These are phyloP conservation scores for Cryptococcus amylolentus DNA, from an alignment of 1,284 basidiomycete genomes.

Conservation along the genomic window DNA sequence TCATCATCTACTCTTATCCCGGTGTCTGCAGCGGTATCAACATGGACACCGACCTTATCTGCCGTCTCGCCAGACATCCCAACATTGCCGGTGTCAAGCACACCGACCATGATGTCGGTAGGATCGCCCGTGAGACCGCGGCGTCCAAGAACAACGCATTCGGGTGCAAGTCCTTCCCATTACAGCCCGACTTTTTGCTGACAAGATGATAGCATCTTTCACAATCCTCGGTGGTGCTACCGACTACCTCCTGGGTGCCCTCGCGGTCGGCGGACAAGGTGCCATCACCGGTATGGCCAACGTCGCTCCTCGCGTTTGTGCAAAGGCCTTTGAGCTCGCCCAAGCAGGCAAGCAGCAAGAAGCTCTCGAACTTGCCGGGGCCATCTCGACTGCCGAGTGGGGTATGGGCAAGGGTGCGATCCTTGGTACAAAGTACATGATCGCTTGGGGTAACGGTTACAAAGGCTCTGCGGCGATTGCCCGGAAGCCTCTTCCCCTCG, in stretches of 20 bases:
- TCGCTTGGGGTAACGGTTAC: conserved; percentile 17
- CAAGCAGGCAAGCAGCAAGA: conserved; percentile 22
- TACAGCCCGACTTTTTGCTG: neutral
- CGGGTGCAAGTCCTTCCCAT: conserved; percentile 9
- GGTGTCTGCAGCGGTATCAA: conserved; percentile 36
- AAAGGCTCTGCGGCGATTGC: conserved; percentile 14
- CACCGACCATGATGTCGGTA: conserved; percentile 44
- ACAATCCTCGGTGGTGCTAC: conserved; percentile 43
- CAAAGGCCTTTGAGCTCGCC: conserved; percentile 33
- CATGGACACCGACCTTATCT: conserved; percentile 34
- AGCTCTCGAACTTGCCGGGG: conserved; percentile 27
- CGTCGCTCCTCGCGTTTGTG: conserved; percentile 31
- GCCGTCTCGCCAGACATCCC: conserved; percentile 29
- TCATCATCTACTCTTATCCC: conserved; percentile 41
- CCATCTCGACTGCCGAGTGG: conserved; percentile 35
- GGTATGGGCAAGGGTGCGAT: conserved; percentile 34
- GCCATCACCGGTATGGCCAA: conserved; percentile 47
- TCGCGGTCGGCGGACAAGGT: conserved; percentile 34
- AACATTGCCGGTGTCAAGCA: conserved; percentile 42
- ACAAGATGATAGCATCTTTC: conserved; percentile 24
- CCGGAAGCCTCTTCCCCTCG: conserved; percentile 22
- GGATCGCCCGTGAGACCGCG: conserved; percentile 31
- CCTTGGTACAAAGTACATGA: conserved; percentile 36
- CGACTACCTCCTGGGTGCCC: conserved; percentile 36
- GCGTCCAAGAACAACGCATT: conserved; percentile 12